Conservation (phyloP, 2,329 filamentous ascomycete species). For the Thelonectria blattea region DNA sequence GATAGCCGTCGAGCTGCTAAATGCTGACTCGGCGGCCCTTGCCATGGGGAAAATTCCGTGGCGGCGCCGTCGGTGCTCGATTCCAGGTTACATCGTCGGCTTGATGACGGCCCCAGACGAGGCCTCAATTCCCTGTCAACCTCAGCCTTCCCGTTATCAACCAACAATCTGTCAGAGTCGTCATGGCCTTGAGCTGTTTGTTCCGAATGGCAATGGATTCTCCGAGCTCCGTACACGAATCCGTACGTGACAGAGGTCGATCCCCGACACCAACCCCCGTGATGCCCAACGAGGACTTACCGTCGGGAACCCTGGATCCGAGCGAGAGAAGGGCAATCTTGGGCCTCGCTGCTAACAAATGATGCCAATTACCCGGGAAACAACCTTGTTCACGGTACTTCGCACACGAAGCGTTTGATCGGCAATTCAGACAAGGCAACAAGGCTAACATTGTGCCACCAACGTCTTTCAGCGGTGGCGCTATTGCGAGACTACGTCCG, state of each 20-base stretch:
- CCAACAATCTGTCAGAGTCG: background rate
- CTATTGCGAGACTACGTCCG: constrained; percentile 24
- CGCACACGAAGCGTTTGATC: constrained; percentile 19
- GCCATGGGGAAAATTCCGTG: constrained; percentile 12
- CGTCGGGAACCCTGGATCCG: too few species aligned
- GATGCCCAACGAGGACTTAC: background rate
- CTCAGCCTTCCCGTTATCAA: background rate
- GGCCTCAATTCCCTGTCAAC: background rate
- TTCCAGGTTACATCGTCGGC: constrained; percentile 8
- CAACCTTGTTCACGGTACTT: constrained; percentile 5
- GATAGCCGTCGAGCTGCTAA: constrained; percentile 4
- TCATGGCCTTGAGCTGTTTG: background rate
- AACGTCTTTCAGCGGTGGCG: constrained; percentile 21
- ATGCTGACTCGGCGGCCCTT: background rate
- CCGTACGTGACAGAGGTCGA: background rate
- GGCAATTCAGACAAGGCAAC: constrained; percentile 27
- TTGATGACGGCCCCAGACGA: constrained; percentile 5
- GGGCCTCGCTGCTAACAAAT: constrained; percentile 9
- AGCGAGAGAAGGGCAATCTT: too few species aligned
- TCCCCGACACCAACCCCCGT: background rate
- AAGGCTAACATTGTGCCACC: constrained; percentile 25
- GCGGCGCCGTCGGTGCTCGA: constrained; percentile 23
- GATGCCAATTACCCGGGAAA: constrained; percentile 24
- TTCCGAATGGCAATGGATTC: background rate
- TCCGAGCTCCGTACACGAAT: background rate